Percentiles rank a stretch among this genome's conserved stretches.
These are phyloP conservation scores for Hippophae gyantsensis DNA, from an alignment of 306 rosid genomes.

Conservation along the genomic window DNA sequence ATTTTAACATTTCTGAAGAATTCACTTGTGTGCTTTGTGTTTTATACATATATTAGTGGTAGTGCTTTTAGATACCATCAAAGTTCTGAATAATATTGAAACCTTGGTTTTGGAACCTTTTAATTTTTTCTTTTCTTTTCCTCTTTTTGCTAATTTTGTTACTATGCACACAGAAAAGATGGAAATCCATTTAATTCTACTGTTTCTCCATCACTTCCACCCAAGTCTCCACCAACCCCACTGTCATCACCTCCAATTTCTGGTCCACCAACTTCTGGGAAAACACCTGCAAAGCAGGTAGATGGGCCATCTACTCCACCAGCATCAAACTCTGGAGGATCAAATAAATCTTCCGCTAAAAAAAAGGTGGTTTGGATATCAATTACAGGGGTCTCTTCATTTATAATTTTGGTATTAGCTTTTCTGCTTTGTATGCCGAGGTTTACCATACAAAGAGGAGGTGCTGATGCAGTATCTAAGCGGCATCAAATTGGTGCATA, in stretches of 20 bases:
- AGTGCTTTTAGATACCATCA: conserved; percentile 1
- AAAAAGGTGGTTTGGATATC: conserved; percentile 71
- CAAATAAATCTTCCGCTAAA: conserved; percentile 27
- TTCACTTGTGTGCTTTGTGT: conserved; percentile 14
- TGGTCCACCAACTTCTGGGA: conserved; percentile 41
- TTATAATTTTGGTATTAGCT: conserved; percentile 46
- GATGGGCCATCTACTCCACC: conserved; percentile 48
- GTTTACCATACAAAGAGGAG: conserved; percentile 42
- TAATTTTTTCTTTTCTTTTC: not conserved
- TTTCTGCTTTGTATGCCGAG: conserved; percentile 52
- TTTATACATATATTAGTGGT: conserved; percentile 13
- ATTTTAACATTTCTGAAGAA: conserved; percentile 2
- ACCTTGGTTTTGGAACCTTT: not conserved
- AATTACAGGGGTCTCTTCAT: conserved; percentile 39
- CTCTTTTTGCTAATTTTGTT: conserved; percentile 15
- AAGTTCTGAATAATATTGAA: not conserved
- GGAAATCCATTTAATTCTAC: conserved; percentile 72
- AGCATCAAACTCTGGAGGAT: conserved; percentile 45
- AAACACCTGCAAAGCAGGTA: conserved; percentile 42
- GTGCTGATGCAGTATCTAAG: conserved; percentile 40
- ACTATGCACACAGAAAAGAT: conserved; percentile 50
- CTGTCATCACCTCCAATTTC: conserved; percentile 20
- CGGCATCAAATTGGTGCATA: conserved; percentile 52
- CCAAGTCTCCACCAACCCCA: conserved; percentile 34
- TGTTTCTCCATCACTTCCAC: conserved; percentile 39